Base-by-base conservation (phyloP, 108 stramenopile species). In the Nitzschia sp. region DNA sequence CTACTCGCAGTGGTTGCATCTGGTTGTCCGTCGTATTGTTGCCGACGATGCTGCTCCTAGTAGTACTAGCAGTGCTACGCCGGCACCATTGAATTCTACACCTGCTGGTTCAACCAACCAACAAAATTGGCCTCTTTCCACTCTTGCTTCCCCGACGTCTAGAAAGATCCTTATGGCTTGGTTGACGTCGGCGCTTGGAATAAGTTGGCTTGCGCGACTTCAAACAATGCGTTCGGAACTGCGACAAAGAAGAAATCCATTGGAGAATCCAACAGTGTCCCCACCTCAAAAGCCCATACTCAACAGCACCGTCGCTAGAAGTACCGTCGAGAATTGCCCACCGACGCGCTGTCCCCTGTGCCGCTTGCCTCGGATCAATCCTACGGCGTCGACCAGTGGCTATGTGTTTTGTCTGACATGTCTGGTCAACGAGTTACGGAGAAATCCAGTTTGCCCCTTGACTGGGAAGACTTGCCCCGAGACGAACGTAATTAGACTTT, bases 371-470 rank as follows among this genome's bases (percentile, higher is more conserved):
- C 68, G 89, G 47, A 74, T 88, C 32, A 77, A 86, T 35, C 92
- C 92, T 3, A 80, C 92, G 11, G 89, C 87, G 49, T 78, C 89
- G 11, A 80, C 85, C 1, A 83, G 86, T 47, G 92, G 92, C 32
- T 88, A 81, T 75, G 89, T 93, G 4, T 93, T 85, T 69, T 93
- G 92, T 55, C 75, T 83, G 64, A 74, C 72, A 59, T 93, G 92
- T 48, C 45, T 93, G 36, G 56, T 86, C 5, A 36, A 60, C 33
- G 75, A 75, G 56, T 62, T 93, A 4, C 71, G 86, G 9, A 48
- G 76, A 31, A 63, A 70, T 36, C 77, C 80, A 25, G 62, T 57
- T 25, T 93, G 92, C 56, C 92, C 92, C 19, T 51, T 90, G 19
- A 87, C 89, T 13, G 86, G 86, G 15, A 77, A 65, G 45, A 56